Percentiles rank a stretch among this genome's conserved stretches.
Evolutionary conservation across 495 filamentous ascomycete genomes (phyloP).

Genomic region (Rostrohypoxylon terebratum): DNA sequence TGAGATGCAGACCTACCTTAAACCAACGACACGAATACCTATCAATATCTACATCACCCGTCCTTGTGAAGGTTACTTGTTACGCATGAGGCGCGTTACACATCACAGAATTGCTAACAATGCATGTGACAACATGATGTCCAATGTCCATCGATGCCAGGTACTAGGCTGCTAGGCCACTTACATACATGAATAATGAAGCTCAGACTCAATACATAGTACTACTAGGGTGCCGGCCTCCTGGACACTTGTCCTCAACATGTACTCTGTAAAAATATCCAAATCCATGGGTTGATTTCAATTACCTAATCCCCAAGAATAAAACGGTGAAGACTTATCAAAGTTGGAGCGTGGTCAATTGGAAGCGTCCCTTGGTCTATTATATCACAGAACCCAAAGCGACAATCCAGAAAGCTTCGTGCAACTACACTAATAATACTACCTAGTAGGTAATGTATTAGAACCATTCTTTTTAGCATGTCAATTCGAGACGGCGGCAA

Average conservation of each 20-base stretch:
- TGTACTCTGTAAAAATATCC: neutral
- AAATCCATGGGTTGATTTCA: slow-evolving; percentile 1
- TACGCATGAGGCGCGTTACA: neutral
- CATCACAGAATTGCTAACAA: neutral
- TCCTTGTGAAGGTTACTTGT: neutral
- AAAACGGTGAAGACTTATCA: slow-evolving; percentile 1
- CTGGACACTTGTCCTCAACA: neutral
- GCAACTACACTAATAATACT: too few species aligned
- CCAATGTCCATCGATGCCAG: neutral
- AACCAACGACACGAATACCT: slow-evolving; percentile 11
- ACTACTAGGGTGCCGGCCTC: neutral
- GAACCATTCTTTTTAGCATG: neutral
- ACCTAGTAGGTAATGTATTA: too few species aligned
- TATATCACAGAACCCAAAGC: neutral
- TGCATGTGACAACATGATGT: slow-evolving; percentile 9
- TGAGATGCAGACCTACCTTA: slow-evolving; percentile 20
- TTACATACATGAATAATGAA: slow-evolving; percentile 1
- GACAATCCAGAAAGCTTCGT: too few species aligned
- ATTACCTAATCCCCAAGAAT: slow-evolving; percentile 3
- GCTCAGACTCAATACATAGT: neutral
- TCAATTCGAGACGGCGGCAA: neutral
- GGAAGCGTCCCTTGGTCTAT: neutral
- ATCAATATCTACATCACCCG: neutral
- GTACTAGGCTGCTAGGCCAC: neutral
- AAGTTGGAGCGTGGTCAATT: neutral